Evolutionary conservation across 805 yeast genomes (phyloP), one percentile per base, ranked within the genome.

Genomic region (Ogataea minuta): DNA sequence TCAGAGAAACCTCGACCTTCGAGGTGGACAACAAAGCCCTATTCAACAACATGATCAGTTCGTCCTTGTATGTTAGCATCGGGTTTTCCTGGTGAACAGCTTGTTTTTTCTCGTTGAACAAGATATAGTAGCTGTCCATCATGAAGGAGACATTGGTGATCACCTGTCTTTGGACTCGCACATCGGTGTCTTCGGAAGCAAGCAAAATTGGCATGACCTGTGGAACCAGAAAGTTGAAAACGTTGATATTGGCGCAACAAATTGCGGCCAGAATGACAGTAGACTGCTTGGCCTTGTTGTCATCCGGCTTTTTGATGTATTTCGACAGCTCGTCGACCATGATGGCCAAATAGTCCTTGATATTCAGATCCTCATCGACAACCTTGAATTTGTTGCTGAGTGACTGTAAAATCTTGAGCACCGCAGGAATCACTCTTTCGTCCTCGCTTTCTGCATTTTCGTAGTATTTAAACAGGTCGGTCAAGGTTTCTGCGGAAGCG

Each of bases 1-100:
- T 72, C 41, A 88, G 67, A 1, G 89, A 76, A 9, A 79, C 80
- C 52, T 86, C 96, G 21, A 76, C 63, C 23, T 70, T 72, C 0
- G 95, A 78, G 0, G 85, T 72, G 0, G 83, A 72, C 56, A 82
- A 75, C 34, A 90, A 67, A 4, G 86, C 71, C 53, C 77, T 81
- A n/a, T 89, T 79, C 48, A 87, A 59, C 29, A 82, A 65, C 38
- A 80, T 76, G 21, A 89, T 62, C 11, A 90, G 65, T 27, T 79
- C 79, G 52, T 89, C 95, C 45, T 84, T 80, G 57, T 64, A 74
- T 6, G 57, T 49, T 11, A 60, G 49, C 36, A 85, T 57, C 7
- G 68, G 60, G 44, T 71, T 73, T 28, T 48, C 46, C 9, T 36
- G 34, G n/a, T 38, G 40, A 31, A 44, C 41, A 5, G 16, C 38